These are phyloP conservation scores for Paraconiothyrium brasiliense DNA, from an alignment of 2,329 filamentous ascomycete species.

Conservation along the genomic window DNA sequence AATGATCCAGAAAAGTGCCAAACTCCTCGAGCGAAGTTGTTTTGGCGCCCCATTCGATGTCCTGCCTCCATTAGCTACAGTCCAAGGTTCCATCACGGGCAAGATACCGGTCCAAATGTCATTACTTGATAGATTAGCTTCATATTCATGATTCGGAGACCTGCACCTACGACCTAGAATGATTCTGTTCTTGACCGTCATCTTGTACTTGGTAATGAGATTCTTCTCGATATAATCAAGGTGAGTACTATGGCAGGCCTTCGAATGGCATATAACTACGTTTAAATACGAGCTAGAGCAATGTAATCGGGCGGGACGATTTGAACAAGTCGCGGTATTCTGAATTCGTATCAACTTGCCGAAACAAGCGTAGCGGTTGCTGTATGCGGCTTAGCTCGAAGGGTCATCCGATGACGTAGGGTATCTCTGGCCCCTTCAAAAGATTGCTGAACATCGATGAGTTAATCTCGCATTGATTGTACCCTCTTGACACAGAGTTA, in stretches of 20 bases:
- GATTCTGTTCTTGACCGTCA: constrained; percentile 10
- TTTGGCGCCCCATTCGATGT: constrained; percentile 69
- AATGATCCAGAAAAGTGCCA: constrained; percentile 5
- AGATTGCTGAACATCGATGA: neutral
- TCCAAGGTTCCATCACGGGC: neutral
- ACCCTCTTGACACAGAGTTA: neutral
- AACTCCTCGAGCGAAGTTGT: constrained; percentile 58
- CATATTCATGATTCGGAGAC: neutral
- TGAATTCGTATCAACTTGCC: neutral
- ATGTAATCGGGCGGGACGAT: constrained; percentile 1
- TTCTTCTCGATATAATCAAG: neutral
- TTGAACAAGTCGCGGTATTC: neutral
- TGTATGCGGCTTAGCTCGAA: neutral
- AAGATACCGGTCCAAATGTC: constrained; percentile 11
- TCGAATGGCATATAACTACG: neutral
- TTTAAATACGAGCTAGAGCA: neutral
- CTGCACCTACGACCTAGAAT: constrained; percentile 8
- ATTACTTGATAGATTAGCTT: constrained; percentile 5
- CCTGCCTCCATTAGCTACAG: neutral
- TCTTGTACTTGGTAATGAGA: neutral
- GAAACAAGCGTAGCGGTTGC: neutral
- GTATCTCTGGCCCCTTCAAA: neutral
- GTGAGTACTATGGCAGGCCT: neutral
- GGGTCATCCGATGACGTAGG: neutral
- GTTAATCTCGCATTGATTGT: neutral